These are phyloP conservation scores for Hypoxylon sp. DNA, from an alignment of 2,329 filamentous ascomycete species.

Conservation along the genomic window DNA sequence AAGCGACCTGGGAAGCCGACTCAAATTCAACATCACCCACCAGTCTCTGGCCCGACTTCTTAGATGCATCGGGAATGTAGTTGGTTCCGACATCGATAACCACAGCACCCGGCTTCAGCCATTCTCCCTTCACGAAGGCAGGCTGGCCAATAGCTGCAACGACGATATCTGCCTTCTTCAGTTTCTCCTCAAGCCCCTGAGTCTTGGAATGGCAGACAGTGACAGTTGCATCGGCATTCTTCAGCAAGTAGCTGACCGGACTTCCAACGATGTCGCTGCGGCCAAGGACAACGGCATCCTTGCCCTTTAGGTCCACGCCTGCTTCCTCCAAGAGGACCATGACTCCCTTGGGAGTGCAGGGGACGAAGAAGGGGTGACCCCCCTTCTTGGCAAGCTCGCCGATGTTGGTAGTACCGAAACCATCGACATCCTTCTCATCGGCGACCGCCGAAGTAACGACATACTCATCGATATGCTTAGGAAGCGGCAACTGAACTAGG, in stretches of 20 bases:
- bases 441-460: slow-evolving; percentile 89
- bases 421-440: slow-evolving; percentile 97
- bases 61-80: slow-evolving; percentile 88
- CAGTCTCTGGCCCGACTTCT: slow-evolving; percentile 91
- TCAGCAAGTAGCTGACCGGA: slow-evolving; percentile 94
- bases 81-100: slow-evolving; percentile 99
- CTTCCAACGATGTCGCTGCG: slow-evolving; percentile 98
- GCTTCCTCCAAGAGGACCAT: slow-evolving; percentile 92
- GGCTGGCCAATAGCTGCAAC: slow-evolving; percentile 92
- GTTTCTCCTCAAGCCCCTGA: slow-evolving; percentile 76
- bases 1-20: slow-evolving; percentile 86
- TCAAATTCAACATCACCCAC: slow-evolving; percentile 97
- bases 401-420: slow-evolving; percentile 94
- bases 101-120: slow-evolving; percentile 94
- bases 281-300: slow-evolving; percentile 94
- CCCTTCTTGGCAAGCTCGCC: slow-evolving; percentile 97
- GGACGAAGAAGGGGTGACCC: slow-evolving; percentile 88
- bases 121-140: slow-evolving; percentile 92
- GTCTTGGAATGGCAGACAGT: slow-evolving; percentile 97
- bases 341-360: slow-evolving; percentile 96
- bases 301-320: slow-evolving; percentile 86
- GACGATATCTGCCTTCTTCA: slow-evolving; percentile 90
- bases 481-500: slow-evolving; percentile 92
- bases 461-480: slow-evolving; percentile 91
- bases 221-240: slow-evolving; percentile 96